Evolutionary conservation across 192 early-diverging fungal genomes (phyloP), one percentile per base, ranked within the genome.

Genomic region (Gonapodya sp.): DNA sequence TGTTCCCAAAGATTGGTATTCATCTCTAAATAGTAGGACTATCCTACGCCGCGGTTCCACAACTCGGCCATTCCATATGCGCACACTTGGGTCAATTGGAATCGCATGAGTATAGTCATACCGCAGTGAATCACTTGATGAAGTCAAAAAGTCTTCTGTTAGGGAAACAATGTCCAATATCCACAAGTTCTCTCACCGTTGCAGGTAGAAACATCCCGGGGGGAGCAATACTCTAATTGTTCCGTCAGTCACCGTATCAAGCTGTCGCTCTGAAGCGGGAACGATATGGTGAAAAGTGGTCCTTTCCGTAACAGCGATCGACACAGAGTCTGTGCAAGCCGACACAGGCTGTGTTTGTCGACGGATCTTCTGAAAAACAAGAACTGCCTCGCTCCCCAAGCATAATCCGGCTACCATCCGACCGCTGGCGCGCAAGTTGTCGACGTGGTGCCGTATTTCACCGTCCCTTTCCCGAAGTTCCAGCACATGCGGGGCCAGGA

Each of bases 401-500:
- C 8, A 77, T 33, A 77, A 16, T 18, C 18, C 75, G 8, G 30
- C 18, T 2, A 77, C 75, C 8, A 77, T 16, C 18, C 75, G 30
- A 14, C 75, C 75, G 31, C 75, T 77, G 30, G 75, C 75, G 31
- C 34, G 18, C 18, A 77, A 16, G 75, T 77, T 77, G 31, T 77
- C 75, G 30, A 77, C 75, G 75, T 77, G 75, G 30, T 18, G 75
- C 18, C 2, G 30, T 16, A 77, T 77, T 34, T 77, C 75, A 8
- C 75, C 75, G 75, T 77, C 75, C 18, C 75, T 33, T 33, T 77
- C 75, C 18, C 75, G 75, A 16, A 77, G 75, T 8, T 77, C 75
- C 8, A 77, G 75, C 8, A 77, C 31, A 33, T 77, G 75, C 75
- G 75, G 75, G 8, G 75, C 18, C 18, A 77, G 75, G 30, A 18